These are phyloP conservation scores for Setaria italica DNA, from an alignment of 202 grass and related monocot species.

Conservation along the genomic window DNA sequence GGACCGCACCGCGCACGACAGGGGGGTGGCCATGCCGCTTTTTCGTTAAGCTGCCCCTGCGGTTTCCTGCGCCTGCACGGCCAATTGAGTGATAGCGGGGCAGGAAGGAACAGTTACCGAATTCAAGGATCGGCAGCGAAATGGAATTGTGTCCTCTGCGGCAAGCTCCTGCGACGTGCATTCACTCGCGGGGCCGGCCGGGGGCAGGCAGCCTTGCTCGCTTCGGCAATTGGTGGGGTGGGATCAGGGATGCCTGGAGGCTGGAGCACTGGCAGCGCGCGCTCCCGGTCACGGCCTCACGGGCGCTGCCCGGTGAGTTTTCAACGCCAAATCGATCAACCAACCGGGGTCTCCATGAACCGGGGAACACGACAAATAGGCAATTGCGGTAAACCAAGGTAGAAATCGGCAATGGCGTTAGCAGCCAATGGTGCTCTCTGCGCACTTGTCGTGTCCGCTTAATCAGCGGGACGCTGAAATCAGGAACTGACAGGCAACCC, in stretches of 20 bases:
- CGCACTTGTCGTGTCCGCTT: background rate
- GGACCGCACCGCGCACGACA: background rate
- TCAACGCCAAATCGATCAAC: background rate
- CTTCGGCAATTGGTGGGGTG: conserved; percentile 16
- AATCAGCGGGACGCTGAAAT: background rate
- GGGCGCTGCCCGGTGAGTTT: background rate
- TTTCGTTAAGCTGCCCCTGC: background rate
- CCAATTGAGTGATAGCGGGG: background rate
- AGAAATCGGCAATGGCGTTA: background rate
- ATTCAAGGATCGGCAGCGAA: conserved; percentile 30
- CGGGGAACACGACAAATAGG: background rate
- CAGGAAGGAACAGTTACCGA: conserved; percentile 3
- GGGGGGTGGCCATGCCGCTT: background rate
- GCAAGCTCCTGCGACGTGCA: background rate
- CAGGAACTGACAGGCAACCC: background rate
- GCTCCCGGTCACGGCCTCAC: background rate
- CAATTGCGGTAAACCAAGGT: background rate
- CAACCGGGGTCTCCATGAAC: too few relatives aligned
- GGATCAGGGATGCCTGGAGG: background rate
- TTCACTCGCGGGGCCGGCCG: background rate
- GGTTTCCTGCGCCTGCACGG: background rate
- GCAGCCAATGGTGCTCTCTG: background rate
- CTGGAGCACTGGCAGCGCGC: background rate
- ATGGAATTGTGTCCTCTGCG: conserved; percentile 16
- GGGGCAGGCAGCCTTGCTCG: background rate